A percentile compares a stretch with the other conserved stretches of the same genome.
These are phyloP conservation scores for Hymenoscyphus repandus DNA, from an alignment of 2,329 filamentous ascomycete species.

Conservation along the genomic window DNA sequence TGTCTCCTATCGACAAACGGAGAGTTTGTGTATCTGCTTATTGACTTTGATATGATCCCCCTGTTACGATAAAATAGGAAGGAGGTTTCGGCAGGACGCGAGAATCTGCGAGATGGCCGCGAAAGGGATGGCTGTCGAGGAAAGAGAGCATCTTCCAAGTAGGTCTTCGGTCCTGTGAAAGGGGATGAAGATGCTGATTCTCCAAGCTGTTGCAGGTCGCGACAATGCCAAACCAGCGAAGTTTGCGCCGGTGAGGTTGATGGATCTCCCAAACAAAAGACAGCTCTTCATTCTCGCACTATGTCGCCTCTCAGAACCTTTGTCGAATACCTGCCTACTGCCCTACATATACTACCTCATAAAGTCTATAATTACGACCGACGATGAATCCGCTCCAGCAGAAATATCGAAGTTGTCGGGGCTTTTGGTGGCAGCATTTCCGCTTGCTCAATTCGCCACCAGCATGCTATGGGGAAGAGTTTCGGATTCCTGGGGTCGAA, in stretches of 20 bases:
- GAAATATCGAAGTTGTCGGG: conserved; percentile 67
- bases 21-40: background rate
- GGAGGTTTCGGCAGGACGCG: background rate
- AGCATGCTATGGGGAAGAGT: conserved; percentile 78
- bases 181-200: background rate
- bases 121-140: background rate
- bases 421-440: conserved; percentile 72
- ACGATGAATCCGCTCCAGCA: conserved; percentile 37
- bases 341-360: conserved; percentile 72
- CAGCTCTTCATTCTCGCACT: conserved; percentile 76
- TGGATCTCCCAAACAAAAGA: conserved; percentile 67
- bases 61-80: background rate
- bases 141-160: background rate
- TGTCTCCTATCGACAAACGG: background rate
- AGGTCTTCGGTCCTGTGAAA: background rate
- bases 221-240: conserved; percentile 3
- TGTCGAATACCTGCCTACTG: conserved; percentile 61
- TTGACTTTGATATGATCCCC: background rate
- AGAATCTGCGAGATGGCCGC: background rate
- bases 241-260: conserved; percentile 52
- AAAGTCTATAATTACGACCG: conserved; percentile 47
- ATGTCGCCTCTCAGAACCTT: conserved; percentile 73
- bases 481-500: conserved; percentile 64
- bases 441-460: conserved; percentile 74
- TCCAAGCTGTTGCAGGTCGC: background rate